A percentile compares a stretch with the other conserved stretches of the same genome.
These are phyloP conservation scores for Xylaria palmicola DNA, from an alignment of 495 filamentous ascomycete genomes.

Conservation along the genomic window DNA sequence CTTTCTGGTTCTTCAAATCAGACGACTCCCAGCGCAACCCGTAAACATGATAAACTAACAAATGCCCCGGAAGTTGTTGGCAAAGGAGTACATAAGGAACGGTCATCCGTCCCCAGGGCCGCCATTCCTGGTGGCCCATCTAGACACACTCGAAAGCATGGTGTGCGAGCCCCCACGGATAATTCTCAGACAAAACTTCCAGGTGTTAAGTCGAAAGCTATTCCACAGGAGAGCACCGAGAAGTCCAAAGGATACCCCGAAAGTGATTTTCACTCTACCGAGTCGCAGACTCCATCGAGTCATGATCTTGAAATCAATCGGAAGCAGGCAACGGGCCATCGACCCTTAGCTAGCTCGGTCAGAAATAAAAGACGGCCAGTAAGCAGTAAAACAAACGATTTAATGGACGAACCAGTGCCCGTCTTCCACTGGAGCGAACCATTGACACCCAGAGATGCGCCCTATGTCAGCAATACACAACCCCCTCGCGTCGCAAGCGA, in stretches of 20 bases:
- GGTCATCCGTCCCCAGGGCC: not conserved
- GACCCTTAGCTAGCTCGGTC: not conserved
- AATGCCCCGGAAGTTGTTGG: not conserved
- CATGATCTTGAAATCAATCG: not conserved
- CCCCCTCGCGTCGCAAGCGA: not conserved
- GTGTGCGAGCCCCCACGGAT: not conserved
- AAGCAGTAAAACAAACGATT: not conserved
- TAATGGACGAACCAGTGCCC: not conserved
- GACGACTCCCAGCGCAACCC: not conserved
- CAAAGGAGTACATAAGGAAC: not conserved
- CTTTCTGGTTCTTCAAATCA: not conserved
- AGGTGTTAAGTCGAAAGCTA: too few relatives aligned
- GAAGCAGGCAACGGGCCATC: not conserved
- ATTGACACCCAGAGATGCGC: constrained; percentile 11
- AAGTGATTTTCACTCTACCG: not conserved
- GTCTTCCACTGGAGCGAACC: constrained; percentile 3
- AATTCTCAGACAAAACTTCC: not conserved
- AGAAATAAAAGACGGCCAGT: not conserved
- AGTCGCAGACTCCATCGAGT: not conserved
- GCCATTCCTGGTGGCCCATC: not conserved
- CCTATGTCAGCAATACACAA: not conserved
- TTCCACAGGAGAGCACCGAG: not conserved
- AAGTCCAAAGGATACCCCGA: not conserved
- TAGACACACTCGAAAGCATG: not conserved
- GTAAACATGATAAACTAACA: not conserved